phyloP scores from a whole-genome alignment of 805 yeast species.

The Komagataella populi region DNA sequence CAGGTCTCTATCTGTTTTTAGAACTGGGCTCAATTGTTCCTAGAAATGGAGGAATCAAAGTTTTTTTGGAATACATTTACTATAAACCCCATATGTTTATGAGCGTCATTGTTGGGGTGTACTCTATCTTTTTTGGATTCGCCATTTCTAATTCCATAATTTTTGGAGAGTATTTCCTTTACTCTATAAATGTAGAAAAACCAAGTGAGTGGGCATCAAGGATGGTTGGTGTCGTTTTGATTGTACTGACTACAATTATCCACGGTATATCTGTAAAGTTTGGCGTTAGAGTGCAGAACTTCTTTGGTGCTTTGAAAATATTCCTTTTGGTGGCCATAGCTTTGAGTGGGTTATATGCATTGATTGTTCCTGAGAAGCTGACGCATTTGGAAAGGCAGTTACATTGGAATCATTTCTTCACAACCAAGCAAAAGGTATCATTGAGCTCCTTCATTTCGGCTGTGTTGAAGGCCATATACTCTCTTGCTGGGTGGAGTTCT shows the following conservation, averaged over 20 bases:
- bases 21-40: conserved; percentile 65
- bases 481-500: conserved; percentile 41
- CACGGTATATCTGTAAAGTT: conserved; percentile 47
- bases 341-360: conserved; percentile 42
- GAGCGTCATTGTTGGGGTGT: conserved; percentile 32
- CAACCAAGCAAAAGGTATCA: conserved; percentile 12
- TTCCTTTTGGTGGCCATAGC: conserved; percentile 38
- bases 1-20: conserved; percentile 52
- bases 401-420: conserved; percentile 15
- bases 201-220: conserved; percentile 24
- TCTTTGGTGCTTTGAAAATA: conserved; percentile 49
- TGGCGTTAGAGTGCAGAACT: conserved; percentile 50
- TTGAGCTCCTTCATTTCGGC: conserved; percentile 33
- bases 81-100: conserved; percentile 41
- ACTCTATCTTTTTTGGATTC: conserved; percentile 36
- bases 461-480: conserved; percentile 35
- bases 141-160: conserved; percentile 36
- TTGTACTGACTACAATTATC: conserved; percentile 22
- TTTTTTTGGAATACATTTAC: conserved; percentile 56
- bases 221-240: conserved; percentile 25
- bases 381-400: conserved; percentile 32
- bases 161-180: conserved; percentile 38
- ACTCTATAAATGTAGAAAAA: conserved; percentile 26
- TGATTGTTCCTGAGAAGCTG: conserved; percentile 29
- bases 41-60: conserved; percentile 65